These are phyloP conservation scores for Camelina laxa DNA, from an alignment of 345 rosid genomes.

Conservation along the genomic window DNA sequence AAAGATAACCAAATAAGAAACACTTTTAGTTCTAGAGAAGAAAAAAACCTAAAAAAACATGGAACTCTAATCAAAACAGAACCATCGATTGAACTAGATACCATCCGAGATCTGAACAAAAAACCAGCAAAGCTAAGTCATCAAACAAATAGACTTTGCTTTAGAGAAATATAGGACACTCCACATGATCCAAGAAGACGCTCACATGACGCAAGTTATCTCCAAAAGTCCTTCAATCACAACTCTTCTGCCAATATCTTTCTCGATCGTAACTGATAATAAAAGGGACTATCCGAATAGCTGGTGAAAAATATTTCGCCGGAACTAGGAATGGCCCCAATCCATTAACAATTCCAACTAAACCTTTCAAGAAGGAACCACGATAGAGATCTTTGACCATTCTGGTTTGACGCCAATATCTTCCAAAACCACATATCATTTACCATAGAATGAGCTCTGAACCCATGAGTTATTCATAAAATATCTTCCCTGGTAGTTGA, in stretches of 20 bases:
- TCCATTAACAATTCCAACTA: not conserved
- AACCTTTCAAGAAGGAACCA: not conserved
- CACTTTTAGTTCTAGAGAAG: too few species aligned
- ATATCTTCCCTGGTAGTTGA: not conserved
- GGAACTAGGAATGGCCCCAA: not conserved
- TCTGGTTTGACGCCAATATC: constrained; percentile 10
- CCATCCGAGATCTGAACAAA: too few species aligned
- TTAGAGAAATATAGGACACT: not conserved
- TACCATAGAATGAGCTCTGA: too few species aligned
- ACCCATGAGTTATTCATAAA: not conserved
- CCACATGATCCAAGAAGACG: not conserved
- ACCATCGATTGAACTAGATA: too few species aligned
- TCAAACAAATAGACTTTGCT: not conserved
- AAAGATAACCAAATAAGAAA: too few species aligned
- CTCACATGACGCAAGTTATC: not conserved
- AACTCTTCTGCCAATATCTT: not conserved
- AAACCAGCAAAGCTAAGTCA: too few species aligned
- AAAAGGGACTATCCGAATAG: not conserved
- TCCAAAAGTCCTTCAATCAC: not conserved
- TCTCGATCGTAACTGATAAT: not conserved
- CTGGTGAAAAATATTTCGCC: not conserved
- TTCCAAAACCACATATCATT: not conserved
- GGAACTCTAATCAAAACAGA: too few species aligned
- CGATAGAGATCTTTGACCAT: not conserved
- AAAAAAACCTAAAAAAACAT: too few species aligned